These are phyloP conservation scores for Vitis rupestris DNA, from an alignment of 164 flowering plant genomes.

Conservation along the genomic window DNA sequence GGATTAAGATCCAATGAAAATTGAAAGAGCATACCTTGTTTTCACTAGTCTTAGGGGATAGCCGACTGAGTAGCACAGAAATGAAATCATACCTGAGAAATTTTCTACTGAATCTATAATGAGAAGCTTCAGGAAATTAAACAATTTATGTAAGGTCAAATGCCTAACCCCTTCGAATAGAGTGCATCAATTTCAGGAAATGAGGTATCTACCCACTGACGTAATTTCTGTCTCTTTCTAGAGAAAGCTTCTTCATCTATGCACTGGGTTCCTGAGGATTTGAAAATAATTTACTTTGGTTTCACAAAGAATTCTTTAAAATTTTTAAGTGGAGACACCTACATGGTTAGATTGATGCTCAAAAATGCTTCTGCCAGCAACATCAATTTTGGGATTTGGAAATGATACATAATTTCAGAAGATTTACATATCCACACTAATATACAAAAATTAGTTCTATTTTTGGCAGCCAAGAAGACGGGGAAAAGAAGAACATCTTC, in stretches of 20 bases:
- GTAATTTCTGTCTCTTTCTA: conserved; percentile 49
- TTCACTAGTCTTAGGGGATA: conserved; percentile 36
- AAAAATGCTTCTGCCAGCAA: too few relatives aligned
- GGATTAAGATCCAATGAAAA: neutral
- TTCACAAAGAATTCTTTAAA: neutral
- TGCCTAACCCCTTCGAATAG: conserved; percentile 49
- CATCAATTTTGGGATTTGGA: too few relatives aligned
- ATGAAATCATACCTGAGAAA: conserved; percentile 55
- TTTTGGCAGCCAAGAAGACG: too few relatives aligned
- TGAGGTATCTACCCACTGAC: conserved; percentile 35
- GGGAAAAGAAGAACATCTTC: too few relatives aligned
- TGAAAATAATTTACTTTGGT: neutral
- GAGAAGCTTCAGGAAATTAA: conserved; percentile 12
- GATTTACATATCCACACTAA: too few relatives aligned
- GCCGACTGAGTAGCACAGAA: conserved; percentile 50
- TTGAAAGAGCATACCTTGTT: conserved; percentile 30
- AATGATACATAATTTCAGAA: too few relatives aligned
- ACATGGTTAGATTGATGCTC: too few relatives aligned
- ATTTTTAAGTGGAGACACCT: too few relatives aligned
- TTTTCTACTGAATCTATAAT: conserved; percentile 13
- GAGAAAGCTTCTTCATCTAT: conserved; percentile 35
- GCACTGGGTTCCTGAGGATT: conserved; percentile 25
- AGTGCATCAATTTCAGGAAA: conserved; percentile 32
- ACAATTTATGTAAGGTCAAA: neutral
- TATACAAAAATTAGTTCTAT: too few relatives aligned